phyloP scores from a whole-genome alignment of 2,329 filamentous ascomycete genomes.

The Talaromyces atroroseus region DNA sequence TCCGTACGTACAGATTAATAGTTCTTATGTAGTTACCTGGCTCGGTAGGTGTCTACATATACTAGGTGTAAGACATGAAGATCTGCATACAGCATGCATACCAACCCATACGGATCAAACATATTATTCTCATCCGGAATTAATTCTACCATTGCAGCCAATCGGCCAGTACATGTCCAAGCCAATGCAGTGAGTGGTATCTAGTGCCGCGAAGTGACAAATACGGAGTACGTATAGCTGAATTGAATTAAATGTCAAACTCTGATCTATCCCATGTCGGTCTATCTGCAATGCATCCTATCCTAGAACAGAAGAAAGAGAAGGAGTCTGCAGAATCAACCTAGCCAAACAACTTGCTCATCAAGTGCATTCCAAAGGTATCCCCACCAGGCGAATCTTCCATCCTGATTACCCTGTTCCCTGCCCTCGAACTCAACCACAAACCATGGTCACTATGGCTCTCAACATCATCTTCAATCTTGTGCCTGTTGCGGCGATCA shows the following conservation, averaged over 20 bases:
- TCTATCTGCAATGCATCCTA: not conserved
- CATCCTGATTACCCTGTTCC: constrained; percentile 76
- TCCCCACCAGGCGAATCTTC: constrained; percentile 44
- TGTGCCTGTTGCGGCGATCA: constrained; percentile 58
- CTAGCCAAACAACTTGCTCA: constrained; percentile 15
- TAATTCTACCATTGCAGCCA: not conserved
- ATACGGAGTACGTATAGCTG: too few species aligned
- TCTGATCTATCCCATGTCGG: not conserved
- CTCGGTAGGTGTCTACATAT: too few species aligned
- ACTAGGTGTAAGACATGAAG: not conserved
- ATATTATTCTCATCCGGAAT: not conserved
- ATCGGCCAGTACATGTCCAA: not conserved
- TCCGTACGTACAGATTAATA: not conserved
- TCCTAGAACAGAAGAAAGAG: too few species aligned
- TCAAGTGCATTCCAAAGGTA: constrained; percentile 11
- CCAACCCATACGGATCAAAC: constrained; percentile 1
- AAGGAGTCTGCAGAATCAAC: too few species aligned
- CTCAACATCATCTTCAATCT: constrained; percentile 45
- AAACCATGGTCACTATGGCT: constrained; percentile 65
- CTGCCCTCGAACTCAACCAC: constrained; percentile 69
- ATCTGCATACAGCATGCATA: constrained; percentile 4
- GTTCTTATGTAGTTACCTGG: not conserved
- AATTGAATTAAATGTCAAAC: too few species aligned
- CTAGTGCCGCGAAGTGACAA: too few species aligned
- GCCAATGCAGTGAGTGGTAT: too few species aligned